phyloP scores from a whole-genome alignment of 2,329 filamentous ascomycete genomes.

The Colletotrichum truncatum region DNA sequence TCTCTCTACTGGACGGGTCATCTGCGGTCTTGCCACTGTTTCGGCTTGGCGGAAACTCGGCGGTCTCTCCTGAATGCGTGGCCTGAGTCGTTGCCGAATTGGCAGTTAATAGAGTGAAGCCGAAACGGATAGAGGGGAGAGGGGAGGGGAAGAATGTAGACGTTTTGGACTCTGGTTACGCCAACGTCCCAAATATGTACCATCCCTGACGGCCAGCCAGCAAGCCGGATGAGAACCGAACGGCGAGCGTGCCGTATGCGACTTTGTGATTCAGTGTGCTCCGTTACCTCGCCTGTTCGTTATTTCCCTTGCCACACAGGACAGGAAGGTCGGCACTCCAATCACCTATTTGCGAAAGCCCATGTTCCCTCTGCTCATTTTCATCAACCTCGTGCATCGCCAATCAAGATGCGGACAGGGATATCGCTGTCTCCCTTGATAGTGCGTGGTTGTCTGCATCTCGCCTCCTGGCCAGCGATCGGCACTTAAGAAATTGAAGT shows the following conservation, averaged over 20 bases:
- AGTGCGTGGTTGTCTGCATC: conserved; percentile 11
- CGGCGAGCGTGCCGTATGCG: background rate
- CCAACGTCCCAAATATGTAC: too few species aligned
- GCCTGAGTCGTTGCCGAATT: background rate
- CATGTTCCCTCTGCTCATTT: conserved; percentile 25
- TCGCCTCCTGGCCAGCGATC: conserved; percentile 14
- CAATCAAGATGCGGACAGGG: conserved; percentile 19
- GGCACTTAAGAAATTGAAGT: conserved; percentile 20
- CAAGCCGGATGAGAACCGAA: background rate
- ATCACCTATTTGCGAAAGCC: background rate
- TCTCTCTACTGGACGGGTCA: background rate
- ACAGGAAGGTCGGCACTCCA: background rate
- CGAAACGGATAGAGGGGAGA: too few species aligned
- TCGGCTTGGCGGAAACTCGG: background rate
- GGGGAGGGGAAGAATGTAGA: too few species aligned
- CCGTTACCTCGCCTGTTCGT: background rate
- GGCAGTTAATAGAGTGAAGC: too few species aligned
- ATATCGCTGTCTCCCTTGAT: conserved; percentile 3
- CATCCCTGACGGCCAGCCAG: background rate
- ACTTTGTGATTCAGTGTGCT: background rate
- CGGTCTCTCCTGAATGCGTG: background rate
- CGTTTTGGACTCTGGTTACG: too few species aligned
- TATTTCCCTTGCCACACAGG: too few species aligned
- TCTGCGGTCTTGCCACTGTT: background rate
- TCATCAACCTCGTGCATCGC: conserved; percentile 19